Evolutionary conservation across 345 rosid genomes (phyloP), one percentile per base, ranked within the genome.

Genomic region (Moricandia arvensis): DNA sequence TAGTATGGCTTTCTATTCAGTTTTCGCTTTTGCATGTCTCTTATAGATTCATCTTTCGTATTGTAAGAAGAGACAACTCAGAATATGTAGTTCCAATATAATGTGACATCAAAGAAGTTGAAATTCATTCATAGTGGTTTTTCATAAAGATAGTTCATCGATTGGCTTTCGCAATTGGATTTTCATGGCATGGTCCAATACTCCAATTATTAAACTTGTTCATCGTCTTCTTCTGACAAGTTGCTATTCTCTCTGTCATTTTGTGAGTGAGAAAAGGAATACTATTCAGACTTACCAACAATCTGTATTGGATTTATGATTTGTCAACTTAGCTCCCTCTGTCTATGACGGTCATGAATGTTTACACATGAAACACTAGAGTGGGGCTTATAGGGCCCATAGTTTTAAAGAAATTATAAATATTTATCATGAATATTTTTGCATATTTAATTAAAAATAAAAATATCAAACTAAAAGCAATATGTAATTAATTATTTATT

Each of bases 221-320:
- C 63, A 16, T 75, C 69, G 69, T 75, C 74, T 61, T 61, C 66
- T 75, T 35, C 64, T 68, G 30, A 69, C 80, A 69, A 76, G 47
- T 76, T 69, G 74, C 17, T 11, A 27, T 29, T 16, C 31, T 35
- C 11, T 53, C 24, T 60, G 45, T 60, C 68, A 54, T 61, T 63
- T 63, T 12, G 63, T 34, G n/a, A 3, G 51, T 33, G 51, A 17
- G 61, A 30, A 67, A 10, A 49, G 60, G 43, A 67, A 67, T 51
- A 31, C 71, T 31, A 67, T 17, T 17, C 34, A 65, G 47, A 74
- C 27, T 57, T 59, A 30, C 53, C 62, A 35, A 30, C 43, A 66
- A n/a, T 49, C 8, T 33, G 61, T 59, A 45, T 47, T 15, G 43
- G 73, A 34, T 68, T 75, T 47, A 41, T 45, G 17, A 45, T 45